Percentiles rank a stretch among this genome's conserved stretches.
These are phyloP conservation scores for Arachis stenosperma DNA, from an alignment of 306 rosid species.

Conservation along the genomic window DNA sequence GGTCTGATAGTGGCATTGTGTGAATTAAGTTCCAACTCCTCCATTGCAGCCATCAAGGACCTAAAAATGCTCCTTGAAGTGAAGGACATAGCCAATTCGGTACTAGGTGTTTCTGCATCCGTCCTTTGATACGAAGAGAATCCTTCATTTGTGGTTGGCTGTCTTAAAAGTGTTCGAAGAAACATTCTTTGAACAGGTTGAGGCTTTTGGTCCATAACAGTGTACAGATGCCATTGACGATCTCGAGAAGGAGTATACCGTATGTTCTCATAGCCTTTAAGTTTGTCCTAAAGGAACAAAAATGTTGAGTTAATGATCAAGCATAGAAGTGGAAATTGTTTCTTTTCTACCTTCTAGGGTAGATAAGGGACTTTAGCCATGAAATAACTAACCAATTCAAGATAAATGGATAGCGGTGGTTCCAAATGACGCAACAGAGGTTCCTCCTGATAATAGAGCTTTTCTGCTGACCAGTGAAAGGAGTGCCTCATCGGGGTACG, in stretches of 20 bases:
- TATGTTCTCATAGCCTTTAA: slow-evolving; percentile 80
- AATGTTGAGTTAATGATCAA: slow-evolving; percentile 43
- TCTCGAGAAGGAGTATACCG: slow-evolving; percentile 91
- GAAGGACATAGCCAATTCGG: slow-evolving; percentile 64
- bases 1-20: slow-evolving; percentile 78
- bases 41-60: slow-evolving; percentile 96
- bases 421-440: slow-evolving; percentile 95
- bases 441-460: slow-evolving; percentile 75
- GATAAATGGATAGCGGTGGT: slow-evolving; percentile 97
- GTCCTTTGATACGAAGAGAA: slow-evolving; percentile 65
- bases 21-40: slow-evolving; percentile 93
- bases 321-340: slow-evolving; percentile 22
- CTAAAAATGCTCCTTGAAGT: slow-evolving; percentile 88
- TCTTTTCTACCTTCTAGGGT: slow-evolving; percentile 27
- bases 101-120: slow-evolving; percentile 49
- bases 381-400: slow-evolving; percentile 83
- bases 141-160: slow-evolving; percentile 80
- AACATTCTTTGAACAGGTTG: slow-evolving; percentile 83
- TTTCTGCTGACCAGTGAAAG: slow-evolving; percentile 90
- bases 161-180: slow-evolving; percentile 92
- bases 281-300: slow-evolving; percentile 74
- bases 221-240: slow-evolving; percentile 98
- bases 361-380: slow-evolving; percentile 32
- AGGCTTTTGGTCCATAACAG: slow-evolving; percentile 71
- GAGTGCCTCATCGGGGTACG: slow-evolving; percentile 99